Evolutionary conservation across 345 rosid genomes (phyloP).

Genomic region (rapeseed (Brassica napus)): Da-Ae NC_063444.1:17242001-17242500

Average conservation of each 20-base stretch:
- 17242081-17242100: conserved; percentile 82
- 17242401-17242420: not conserved
- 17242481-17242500: conserved; percentile 87
- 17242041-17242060: conserved; percentile 13
- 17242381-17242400: conserved; percentile 44
- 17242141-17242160: conserved; percentile 86
- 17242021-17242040: not conserved
- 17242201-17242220: not conserved
- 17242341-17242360: conserved; percentile 98
- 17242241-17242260: conserved; percentile 11
- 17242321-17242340: conserved; percentile 82
- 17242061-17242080: conserved; percentile 91
- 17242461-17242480: conserved; percentile 92
- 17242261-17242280: conserved; percentile 60
- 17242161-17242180: conserved; percentile 44
- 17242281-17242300: conserved; percentile 96
- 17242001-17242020: not conserved
- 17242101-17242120: conserved; percentile 93
- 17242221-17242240: not conserved
- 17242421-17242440: conserved; percentile 21
- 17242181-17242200: not conserved
- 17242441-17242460: conserved; percentile 54
- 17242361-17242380: conserved; percentile 94
- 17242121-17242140: conserved; percentile 87
- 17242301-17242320: conserved; percentile 87